Conservation (phyloP, 2,329 filamentous ascomycete genomes). For the Alternaria atra region DNA sequence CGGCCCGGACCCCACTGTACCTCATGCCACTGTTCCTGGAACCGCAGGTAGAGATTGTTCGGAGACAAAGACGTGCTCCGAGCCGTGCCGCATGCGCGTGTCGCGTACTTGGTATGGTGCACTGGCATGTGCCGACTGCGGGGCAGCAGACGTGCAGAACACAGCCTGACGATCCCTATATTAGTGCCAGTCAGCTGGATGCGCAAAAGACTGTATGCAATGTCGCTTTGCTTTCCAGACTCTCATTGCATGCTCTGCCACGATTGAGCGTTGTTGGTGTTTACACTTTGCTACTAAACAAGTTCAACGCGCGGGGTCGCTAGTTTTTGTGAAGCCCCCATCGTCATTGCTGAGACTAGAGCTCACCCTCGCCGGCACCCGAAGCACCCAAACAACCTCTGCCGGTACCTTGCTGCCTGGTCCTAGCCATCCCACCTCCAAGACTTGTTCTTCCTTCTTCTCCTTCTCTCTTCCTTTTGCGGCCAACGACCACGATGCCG, state of each 20-base stretch:
- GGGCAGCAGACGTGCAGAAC: conserved; percentile 14
- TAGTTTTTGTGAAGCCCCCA: conserved; percentile 32
- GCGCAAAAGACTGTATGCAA: conserved; percentile 7
- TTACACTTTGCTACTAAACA: conserved; percentile 14
- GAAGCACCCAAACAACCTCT: conserved; percentile 25
- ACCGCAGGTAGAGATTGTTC: background rate
- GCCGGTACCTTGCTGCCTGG: conserved; percentile 21
- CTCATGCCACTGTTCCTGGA: conserved; percentile 7
- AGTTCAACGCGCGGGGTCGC: conserved; percentile 30
- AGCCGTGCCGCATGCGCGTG: conserved; percentile 22
- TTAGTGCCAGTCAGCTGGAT: conserved; percentile 13
- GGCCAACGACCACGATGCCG: conserved; percentile 47
- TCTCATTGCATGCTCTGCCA: background rate
- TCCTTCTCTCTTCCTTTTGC: background rate
- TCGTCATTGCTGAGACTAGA: conserved; percentile 37
- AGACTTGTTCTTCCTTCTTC: background rate
- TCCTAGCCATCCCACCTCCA: background rate
- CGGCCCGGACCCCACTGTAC: conserved; percentile 1
- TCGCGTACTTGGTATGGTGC: conserved; percentile 12
- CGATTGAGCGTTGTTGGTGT: conserved; percentile 12
- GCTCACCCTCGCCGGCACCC: conserved; percentile 26
- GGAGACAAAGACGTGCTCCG: conserved; percentile 13
- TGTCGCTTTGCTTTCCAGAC: background rate
- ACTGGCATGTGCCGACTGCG: conserved; percentile 15
- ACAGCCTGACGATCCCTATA: conserved; percentile 10